Conservation (phyloP, 2,329 filamentous ascomycete genomes). For the Taxawa tesnikishii region DNA sequence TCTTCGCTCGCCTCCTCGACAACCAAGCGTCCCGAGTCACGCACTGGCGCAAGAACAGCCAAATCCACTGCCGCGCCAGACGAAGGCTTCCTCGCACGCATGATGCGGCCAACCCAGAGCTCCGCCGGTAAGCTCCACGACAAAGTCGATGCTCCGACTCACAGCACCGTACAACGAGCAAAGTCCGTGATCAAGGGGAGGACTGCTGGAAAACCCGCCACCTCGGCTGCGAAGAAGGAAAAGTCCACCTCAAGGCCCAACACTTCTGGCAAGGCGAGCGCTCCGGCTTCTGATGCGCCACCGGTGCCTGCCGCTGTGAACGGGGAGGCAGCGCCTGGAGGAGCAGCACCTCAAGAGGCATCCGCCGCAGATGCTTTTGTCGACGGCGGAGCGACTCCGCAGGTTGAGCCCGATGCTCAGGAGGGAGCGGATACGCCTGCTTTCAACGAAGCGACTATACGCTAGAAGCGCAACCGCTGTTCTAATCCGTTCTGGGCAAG, state of each 20-base stretch:
- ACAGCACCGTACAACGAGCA: conserved; percentile 3
- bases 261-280: neutral
- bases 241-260: neutral
- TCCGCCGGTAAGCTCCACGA: conserved; percentile 57
- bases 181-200: conserved; percentile 1
- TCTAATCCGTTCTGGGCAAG: no score
- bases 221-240: neutral
- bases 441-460: conserved; percentile 6
- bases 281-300: neutral
- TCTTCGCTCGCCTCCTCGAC: conserved; percentile 18
- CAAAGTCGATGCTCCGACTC: conserved; percentile 32
- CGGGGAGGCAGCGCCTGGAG: conserved; percentile 2
- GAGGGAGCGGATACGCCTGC: conserved; percentile 3
- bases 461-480: conserved; percentile 2
- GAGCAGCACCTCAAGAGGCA: conserved; percentile 2
- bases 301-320: neutral
- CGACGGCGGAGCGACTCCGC: neutral
- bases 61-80: conserved; percentile 50
- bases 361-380: neutral
- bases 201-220: conserved; percentile 1
- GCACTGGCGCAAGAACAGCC: conserved; percentile 32
- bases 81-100: conserved; percentile 63
- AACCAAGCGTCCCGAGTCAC: conserved; percentile 39
- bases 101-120: conserved; percentile 65
- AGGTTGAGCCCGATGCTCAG: conserved; percentile 1